A percentile compares a stretch with the other conserved stretches of the same genome.
Evolutionary conservation across 352 stramenopile genomes (phyloP).

Genomic region (Pilasporangium apinafurcum): DNA sequence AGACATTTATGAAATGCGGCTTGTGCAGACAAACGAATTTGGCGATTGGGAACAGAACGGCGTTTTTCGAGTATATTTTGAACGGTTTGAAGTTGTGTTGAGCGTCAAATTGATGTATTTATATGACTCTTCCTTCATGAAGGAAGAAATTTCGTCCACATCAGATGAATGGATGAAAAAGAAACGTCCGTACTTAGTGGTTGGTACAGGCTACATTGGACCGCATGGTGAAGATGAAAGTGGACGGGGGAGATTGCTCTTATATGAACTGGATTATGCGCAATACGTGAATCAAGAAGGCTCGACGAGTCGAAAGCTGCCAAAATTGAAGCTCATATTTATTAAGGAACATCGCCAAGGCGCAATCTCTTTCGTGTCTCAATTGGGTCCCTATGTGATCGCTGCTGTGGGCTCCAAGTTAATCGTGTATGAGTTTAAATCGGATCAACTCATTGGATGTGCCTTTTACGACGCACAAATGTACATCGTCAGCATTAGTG

Average conservation of each 20-base stretch:
- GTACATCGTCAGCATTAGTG: conserved; percentile 78
- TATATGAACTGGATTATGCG: conserved; percentile 87
- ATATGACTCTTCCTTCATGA: conserved; percentile 77
- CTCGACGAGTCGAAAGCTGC: conserved; percentile 68
- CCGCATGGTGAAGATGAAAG: conserved; percentile 85
- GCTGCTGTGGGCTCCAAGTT: conserved; percentile 81
- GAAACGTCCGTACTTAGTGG: conserved; percentile 76
- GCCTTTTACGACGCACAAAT: conserved; percentile 87
- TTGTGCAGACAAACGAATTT: conserved; percentile 78
- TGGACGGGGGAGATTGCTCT: conserved; percentile 67
- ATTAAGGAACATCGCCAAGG: conserved; percentile 85
- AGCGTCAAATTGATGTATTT: conserved; percentile 84
- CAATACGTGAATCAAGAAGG: conserved; percentile 81
- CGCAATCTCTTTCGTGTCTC: conserved; percentile 67
- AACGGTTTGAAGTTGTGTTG: conserved; percentile 81
- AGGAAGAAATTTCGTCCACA: conserved; percentile 54
- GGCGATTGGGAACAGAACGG: conserved; percentile 66
- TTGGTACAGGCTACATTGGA: conserved; percentile 78
- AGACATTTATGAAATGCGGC: conserved; percentile 76
- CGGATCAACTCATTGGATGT: conserved; percentile 77
- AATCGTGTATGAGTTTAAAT: conserved; percentile 89
- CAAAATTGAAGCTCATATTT: conserved; percentile 75
- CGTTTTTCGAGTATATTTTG: conserved; percentile 82
- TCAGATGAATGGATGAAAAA: conserved; percentile 72
- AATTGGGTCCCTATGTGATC: conserved; percentile 80